phyloP scores from a whole-genome alignment of 2,329 filamentous ascomycete species.

The Hymenoscyphus occultus region DNA sequence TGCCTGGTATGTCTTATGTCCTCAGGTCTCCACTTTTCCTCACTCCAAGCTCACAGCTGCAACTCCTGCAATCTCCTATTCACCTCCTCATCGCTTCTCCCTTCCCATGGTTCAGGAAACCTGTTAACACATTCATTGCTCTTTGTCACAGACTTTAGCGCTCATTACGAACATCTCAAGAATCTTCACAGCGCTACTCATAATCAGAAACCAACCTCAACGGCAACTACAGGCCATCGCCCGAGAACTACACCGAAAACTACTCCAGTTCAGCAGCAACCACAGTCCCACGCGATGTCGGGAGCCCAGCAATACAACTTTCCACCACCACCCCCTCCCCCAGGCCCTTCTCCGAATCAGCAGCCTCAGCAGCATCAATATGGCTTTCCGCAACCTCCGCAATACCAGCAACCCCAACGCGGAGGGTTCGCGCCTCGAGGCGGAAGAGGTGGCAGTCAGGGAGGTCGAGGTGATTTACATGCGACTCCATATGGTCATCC shows the following conservation, averaged over 20 bases:
- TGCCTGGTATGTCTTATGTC: neutral
- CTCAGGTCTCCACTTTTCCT: neutral
- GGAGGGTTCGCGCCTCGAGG: conserved; percentile 34
- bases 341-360: conserved; percentile 29
- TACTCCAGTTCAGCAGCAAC: neutral
- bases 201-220: neutral
- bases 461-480: conserved; percentile 34
- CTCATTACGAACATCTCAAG: conserved; percentile 8
- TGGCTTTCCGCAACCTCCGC: conserved; percentile 13
- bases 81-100: conserved; percentile 10
- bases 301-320: conserved; percentile 36
- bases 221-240: neutral
- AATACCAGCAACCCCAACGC: conserved; percentile 30
- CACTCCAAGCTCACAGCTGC: neutral
- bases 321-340: conserved; percentile 36
- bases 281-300: conserved; percentile 27
- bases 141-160: conserved; percentile 11
- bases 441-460: conserved; percentile 33
- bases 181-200: neutral
- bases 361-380: conserved; percentile 22
- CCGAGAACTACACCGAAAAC: conserved; percentile 1
- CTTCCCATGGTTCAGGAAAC: conserved; percentile 14
- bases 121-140: conserved; percentile 22
- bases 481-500: conserved; percentile 28
- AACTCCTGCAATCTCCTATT: neutral